Conservation (phyloP, 2,329 filamentous ascomycete genomes). For the Neonectria coccinea region DNA sequence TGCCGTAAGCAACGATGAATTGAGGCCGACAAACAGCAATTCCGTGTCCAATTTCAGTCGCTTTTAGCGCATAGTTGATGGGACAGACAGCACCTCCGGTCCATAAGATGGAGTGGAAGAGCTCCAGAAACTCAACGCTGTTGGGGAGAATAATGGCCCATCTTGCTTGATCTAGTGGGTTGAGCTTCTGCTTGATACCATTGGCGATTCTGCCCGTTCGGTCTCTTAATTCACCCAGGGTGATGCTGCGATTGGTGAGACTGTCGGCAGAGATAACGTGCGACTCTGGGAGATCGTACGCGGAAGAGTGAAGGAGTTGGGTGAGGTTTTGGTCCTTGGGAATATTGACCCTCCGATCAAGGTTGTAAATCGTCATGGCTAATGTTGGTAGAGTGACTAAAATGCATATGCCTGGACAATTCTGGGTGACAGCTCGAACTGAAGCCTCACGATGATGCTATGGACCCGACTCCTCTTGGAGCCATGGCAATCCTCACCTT, state of each 20-base stretch:
- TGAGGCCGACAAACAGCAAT: conserved; percentile 56
- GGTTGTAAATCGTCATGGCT: conserved; percentile 51
- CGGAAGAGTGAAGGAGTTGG: conserved; percentile 55
- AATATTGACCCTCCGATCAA: conserved; percentile 45
- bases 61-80: conserved; percentile 54
- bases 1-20: conserved; percentile 56
- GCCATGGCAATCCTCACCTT: not conserved
- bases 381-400: not conserved
- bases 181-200: conserved; percentile 50
- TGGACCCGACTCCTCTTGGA: not conserved
- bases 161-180: conserved; percentile 51
- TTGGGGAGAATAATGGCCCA: conserved; percentile 60
- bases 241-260: conserved; percentile 59
- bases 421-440: not conserved
- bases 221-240: conserved; percentile 56
- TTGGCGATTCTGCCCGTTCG: conserved; percentile 56
- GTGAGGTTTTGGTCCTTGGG: conserved; percentile 57
- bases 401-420: not conserved
- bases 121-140: conserved; percentile 58
- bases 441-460: not conserved
- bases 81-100: conserved; percentile 54
- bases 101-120: conserved; percentile 57
- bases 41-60: conserved; percentile 55
- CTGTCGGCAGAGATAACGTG: conserved; percentile 58
- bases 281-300: conserved; percentile 52